These are phyloP conservation scores for Sporothrix humicola DNA, from an alignment of 2,329 filamentous ascomycete species.

Conservation along the genomic window DNA sequence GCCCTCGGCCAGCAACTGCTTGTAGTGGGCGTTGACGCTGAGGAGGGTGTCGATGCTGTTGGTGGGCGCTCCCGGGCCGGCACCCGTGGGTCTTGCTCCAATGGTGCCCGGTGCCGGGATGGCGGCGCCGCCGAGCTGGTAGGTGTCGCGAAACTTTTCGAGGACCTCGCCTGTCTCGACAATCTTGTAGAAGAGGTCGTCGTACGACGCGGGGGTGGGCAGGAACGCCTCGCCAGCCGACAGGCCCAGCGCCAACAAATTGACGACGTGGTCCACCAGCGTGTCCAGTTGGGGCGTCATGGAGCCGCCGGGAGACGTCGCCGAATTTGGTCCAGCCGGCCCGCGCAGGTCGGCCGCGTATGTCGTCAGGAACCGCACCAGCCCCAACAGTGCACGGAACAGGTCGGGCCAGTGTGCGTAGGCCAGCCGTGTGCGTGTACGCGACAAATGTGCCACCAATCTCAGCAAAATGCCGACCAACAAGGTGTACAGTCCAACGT, in stretches of 20 bases:
- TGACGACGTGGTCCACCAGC: constrained; percentile 78
- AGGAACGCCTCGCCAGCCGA: constrained; percentile 90
- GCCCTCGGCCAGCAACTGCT: constrained; percentile 71
- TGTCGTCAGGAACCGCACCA: constrained; percentile 87
- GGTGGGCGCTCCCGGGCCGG: constrained; percentile 53
- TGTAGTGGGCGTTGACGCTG: constrained; percentile 83
- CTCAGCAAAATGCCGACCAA: constrained; percentile 82
- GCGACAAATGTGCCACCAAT: constrained; percentile 81
- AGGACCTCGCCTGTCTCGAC: constrained; percentile 89
- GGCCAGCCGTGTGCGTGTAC: constrained; percentile 76
- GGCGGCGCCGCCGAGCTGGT: constrained; percentile 52
- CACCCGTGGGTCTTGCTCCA: constrained; percentile 31
- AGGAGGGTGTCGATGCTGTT: constrained; percentile 85
- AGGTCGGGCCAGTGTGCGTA: constrained; percentile 95
- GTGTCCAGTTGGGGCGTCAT: constrained; percentile 70
- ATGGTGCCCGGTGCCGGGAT: background rate
- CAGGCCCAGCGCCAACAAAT: constrained; percentile 81
- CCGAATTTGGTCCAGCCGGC: background rate
- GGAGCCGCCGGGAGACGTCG: background rate
- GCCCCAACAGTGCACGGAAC: constrained; percentile 84
- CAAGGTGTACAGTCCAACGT: constrained; percentile 82
- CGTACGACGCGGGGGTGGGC: constrained; percentile 84
- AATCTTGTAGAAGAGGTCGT: constrained; percentile 98
- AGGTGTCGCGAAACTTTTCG: constrained; percentile 79
- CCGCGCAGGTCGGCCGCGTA: constrained; percentile 78